Conservation (phyloP, 306 rosid species). For the Corylus avellana region DNA sequence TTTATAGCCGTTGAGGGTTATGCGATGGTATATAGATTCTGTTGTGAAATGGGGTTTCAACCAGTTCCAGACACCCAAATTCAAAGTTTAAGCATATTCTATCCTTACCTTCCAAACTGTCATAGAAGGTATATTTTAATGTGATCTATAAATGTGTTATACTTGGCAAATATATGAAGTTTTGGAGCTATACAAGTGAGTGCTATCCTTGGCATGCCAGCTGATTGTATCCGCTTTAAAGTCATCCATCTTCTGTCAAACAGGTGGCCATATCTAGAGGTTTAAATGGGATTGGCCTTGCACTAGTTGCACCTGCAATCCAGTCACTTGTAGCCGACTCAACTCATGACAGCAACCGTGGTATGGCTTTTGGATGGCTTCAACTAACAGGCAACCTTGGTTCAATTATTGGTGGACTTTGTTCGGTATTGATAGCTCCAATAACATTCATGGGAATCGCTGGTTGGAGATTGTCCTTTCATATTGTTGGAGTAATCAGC, state of each 20-base stretch:
- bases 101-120: background rate
- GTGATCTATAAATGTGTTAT: background rate
- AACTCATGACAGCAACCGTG: slow-evolving; percentile 79
- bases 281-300: slow-evolving; percentile 93
- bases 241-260: slow-evolving; percentile 36
- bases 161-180: slow-evolving; percentile 8
- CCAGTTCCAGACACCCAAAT: background rate
- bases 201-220: slow-evolving; percentile 22
- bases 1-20: background rate
- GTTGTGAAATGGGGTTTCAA: background rate
- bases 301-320: slow-evolving; percentile 87
- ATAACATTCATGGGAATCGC: slow-evolving; percentile 72
- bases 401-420: slow-evolving; percentile 78
- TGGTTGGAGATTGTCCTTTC: slow-evolving; percentile 96
- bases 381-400: slow-evolving; percentile 85
- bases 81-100: background rate
- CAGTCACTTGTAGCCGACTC: slow-evolving; percentile 96
- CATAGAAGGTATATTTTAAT: background rate
- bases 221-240: slow-evolving; percentile 45
- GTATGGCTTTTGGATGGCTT: slow-evolving; percentile 96
- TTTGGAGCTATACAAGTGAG: slow-evolving; percentile 8
- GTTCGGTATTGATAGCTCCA: slow-evolving; percentile 78
- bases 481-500: slow-evolving; percentile 78
- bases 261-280: slow-evolving; percentile 93
- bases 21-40: background rate